Percentiles rank a stretch among this genome's conserved stretches.
Evolutionary conservation across 2,329 filamentous ascomycete genomes (phyloP).

Genomic region (Pseudogymnoascus sp.): DNA sequence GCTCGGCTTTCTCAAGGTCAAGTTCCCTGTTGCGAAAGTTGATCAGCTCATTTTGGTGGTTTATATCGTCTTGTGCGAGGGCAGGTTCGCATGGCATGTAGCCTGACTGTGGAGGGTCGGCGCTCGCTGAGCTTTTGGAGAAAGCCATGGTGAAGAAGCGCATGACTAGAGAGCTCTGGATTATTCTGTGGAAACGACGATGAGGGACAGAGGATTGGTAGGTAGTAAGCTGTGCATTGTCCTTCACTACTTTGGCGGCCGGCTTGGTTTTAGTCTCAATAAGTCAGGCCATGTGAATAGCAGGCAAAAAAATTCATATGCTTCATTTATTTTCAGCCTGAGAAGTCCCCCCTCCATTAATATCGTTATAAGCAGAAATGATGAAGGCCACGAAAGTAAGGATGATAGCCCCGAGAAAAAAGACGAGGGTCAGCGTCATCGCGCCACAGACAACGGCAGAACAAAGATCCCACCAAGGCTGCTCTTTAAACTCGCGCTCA

Average conservation of each 20-base stretch:
- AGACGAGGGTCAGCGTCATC: not conserved
- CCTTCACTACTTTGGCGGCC: not conserved
- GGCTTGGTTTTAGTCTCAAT: not conserved
- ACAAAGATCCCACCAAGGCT: not conserved
- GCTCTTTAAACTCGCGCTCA: not conserved
- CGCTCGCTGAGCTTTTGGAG: not conserved
- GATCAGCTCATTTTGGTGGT: too few species aligned
- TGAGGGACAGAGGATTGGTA: not conserved
- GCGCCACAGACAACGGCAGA: not conserved
- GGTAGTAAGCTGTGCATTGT: not conserved
- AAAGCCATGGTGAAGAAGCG: not conserved
- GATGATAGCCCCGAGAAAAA: not conserved
- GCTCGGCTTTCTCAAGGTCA: not conserved
- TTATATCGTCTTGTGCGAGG: not conserved
- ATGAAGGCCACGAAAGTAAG: not conserved
- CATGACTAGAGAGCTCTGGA: not conserved
- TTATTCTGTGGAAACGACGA: not conserved
- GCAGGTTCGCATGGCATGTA: not conserved
- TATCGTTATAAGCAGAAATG: not conserved
- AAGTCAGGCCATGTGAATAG: not conserved
- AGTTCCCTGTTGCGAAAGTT: not conserved
- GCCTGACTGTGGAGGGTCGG: not conserved
- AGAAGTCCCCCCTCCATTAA: not conserved
- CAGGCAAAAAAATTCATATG: not conserved
- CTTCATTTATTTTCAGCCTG: not conserved